Evolutionary conservation across 768 basidiomycete species (phyloP).

Genomic region (Candolleomyces aberdarensis): DNA sequence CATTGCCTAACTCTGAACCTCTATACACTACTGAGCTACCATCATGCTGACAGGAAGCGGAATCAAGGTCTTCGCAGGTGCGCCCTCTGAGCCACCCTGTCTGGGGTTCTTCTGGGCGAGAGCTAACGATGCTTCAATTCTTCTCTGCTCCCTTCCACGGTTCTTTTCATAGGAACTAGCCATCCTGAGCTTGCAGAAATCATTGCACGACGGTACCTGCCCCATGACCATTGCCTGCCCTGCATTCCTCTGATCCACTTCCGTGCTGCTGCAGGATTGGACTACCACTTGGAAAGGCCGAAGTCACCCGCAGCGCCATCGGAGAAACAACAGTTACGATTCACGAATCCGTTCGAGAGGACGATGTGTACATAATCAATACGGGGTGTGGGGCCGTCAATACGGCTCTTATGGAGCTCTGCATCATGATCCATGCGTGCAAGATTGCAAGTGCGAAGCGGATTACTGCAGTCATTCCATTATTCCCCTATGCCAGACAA

Average conservation of each 20-base stretch:
- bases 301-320: slow-evolving; percentile 83
- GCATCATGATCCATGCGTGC: slow-evolving; percentile 99
- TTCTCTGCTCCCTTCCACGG: background rate
- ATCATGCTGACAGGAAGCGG: slow-evolving; percentile 53
- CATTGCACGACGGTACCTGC: slow-evolving; percentile 82
- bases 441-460: slow-evolving; percentile 98
- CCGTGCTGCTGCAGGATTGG: slow-evolving; percentile 64
- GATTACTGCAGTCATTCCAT: slow-evolving; percentile 97
- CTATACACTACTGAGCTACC: background rate
- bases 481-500: slow-evolving; percentile 96
- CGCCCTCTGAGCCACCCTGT: slow-evolving; percentile 12
- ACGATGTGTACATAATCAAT: slow-evolving; percentile 98
- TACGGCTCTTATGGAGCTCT: slow-evolving; percentile 94
- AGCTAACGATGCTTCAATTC: slow-evolving; percentile 1
- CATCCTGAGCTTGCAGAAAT: slow-evolving; percentile 95
- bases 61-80: slow-evolving; percentile 58
- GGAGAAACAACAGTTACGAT: slow-evolving; percentile 93
- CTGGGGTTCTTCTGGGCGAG: background rate
- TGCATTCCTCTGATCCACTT: slow-evolving; percentile 18
- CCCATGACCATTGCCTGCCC: slow-evolving; percentile 18
- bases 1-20: slow-evolving; percentile 5
- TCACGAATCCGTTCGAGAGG: slow-evolving; percentile 93
- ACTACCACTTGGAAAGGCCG: slow-evolving; percentile 81
- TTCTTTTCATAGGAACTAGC: slow-evolving; percentile 66
- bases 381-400: slow-evolving; percentile 86